These are phyloP conservation scores for Mycena olivaceomarginata DNA, from an alignment of 768 basidiomycete species.

Conservation along the genomic window DNA sequence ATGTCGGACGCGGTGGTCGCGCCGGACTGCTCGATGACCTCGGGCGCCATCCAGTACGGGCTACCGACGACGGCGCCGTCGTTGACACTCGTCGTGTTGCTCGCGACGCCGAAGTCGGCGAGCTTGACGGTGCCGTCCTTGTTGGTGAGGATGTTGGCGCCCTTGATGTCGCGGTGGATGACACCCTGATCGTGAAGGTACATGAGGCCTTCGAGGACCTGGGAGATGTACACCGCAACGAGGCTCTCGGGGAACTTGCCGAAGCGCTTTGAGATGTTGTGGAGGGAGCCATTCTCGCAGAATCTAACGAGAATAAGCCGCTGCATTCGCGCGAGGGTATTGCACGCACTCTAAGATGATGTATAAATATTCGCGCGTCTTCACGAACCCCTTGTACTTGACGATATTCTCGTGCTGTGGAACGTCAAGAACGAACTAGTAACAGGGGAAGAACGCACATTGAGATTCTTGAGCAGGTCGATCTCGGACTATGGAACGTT, in stretches of 20 bases:
- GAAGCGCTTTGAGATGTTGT: conserved; percentile 96
- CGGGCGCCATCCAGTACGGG: conserved; percentile 99
- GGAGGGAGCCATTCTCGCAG: conserved; percentile 98
- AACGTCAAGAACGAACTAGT: conserved; percentile 31
- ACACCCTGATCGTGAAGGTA: conserved; percentile 99
- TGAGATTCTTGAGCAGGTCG: conserved; percentile 96
- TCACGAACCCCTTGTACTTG: conserved; percentile 99
- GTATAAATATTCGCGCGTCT: conserved; percentile 94
- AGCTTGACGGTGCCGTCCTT: conserved; percentile 99
- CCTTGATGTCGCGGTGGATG: conserved; percentile 99
- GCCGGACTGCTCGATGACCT: conserved; percentile 98
- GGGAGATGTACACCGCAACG: conserved; percentile 97
- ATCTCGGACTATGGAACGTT: conserved; percentile 87
- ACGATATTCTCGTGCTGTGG: conserved; percentile 96
- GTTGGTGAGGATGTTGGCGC: conserved; percentile 98
- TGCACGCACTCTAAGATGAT: conserved; percentile 93
- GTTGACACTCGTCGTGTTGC: conserved; percentile 81
- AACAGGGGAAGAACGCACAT: conserved; percentile 70
- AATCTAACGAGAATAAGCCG: conserved; percentile 69
- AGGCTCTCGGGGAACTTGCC: conserved; percentile 99
- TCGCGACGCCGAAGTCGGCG: conserved; percentile 99
- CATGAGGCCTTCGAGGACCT: conserved; percentile 95
- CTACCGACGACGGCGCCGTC: conserved; percentile 97
- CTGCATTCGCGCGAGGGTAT: too few relatives aligned
- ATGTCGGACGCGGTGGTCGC: conserved; percentile 98